phyloP scores from a whole-genome alignment of 2,329 filamentous ascomycete genomes.

The Albophoma yamanashiensis region DNA sequence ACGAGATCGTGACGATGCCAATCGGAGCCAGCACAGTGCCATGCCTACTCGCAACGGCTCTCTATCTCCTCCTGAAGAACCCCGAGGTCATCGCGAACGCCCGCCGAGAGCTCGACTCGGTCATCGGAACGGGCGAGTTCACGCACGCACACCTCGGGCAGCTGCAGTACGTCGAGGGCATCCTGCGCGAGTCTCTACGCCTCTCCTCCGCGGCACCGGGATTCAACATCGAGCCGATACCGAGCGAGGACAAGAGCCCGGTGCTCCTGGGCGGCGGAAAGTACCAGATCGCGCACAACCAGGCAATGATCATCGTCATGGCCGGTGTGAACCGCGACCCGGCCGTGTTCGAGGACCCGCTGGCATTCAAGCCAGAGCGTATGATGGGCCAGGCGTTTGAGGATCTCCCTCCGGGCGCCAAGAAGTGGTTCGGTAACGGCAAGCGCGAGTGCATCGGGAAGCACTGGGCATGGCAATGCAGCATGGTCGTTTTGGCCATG shows the following conservation, averaged over 20 bases:
- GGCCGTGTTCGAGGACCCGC: slow-evolving; percentile 33
- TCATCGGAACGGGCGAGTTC: slow-evolving; percentile 35
- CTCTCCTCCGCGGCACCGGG: slow-evolving; percentile 42
- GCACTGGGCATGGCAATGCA: slow-evolving; percentile 37
- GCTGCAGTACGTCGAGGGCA: slow-evolving; percentile 41
- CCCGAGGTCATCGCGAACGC: slow-evolving; percentile 35
- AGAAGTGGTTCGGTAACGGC: slow-evolving; percentile 41
- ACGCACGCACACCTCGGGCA: slow-evolving; percentile 35
- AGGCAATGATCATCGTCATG: slow-evolving; percentile 37
- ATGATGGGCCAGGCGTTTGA: slow-evolving; percentile 36
- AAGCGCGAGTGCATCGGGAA: slow-evolving; percentile 41
- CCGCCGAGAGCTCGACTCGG: slow-evolving; percentile 40
- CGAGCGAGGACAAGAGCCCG: slow-evolving; percentile 28
- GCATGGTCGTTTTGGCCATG: slow-evolving; percentile 28
- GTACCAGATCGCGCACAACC: slow-evolving; percentile 37
- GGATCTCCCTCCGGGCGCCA: slow-evolving; percentile 29
- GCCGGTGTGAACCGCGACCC: slow-evolving; percentile 40
- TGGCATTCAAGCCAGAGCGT: slow-evolving; percentile 34
- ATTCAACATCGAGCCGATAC: slow-evolving; percentile 41
- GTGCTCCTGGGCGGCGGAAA: slow-evolving; percentile 36
- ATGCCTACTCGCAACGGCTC: slow-evolving; percentile 30
- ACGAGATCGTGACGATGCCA: slow-evolving; percentile 60
- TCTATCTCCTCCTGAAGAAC: slow-evolving; percentile 42
- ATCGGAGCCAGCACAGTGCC: slow-evolving; percentile 43
- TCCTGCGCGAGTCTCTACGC: slow-evolving; percentile 43